A percentile compares a stretch with the other conserved stretches of the same genome.
Evolutionary conservation across 73 alveolate species (phyloP).

Genomic region (Tetrahymena borealis): DNA sequence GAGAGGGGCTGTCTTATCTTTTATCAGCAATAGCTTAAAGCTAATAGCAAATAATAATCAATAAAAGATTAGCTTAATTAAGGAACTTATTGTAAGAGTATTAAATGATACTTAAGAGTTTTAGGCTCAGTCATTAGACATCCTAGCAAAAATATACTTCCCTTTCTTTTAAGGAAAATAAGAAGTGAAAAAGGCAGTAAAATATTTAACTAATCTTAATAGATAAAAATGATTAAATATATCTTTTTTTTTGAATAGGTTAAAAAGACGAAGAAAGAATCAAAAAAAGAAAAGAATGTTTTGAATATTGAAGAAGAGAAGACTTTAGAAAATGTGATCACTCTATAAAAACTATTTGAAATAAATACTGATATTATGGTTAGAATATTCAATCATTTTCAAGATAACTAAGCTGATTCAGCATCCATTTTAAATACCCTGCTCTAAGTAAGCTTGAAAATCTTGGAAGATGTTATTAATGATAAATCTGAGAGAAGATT

Average conservation of each 20-base stretch:
- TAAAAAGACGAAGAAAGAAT: neutral
- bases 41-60: neutral
- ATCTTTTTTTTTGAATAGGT: neutral
- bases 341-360: neutral
- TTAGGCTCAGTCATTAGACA: neutral
- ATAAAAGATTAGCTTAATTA: neutral
- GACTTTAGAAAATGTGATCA: neutral
- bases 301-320: neutral
- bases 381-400: neutral
- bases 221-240: neutral
- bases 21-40: neutral
- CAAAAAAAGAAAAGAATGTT: neutral
- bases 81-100: neutral
- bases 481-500: neutral
- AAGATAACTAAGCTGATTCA: neutral
- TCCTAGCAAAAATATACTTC: neutral
- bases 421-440: neutral
- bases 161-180: neutral
- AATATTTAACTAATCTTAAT: neutral
- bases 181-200: neutral
- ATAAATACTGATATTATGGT: neutral
- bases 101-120: neutral
- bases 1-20: neutral
- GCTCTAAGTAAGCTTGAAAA: neutral
- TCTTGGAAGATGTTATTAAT: neutral